Evolutionary conservation across 805 yeast species (phyloP).

Genomic region (Debaryomyces tyrocola): DNA sequence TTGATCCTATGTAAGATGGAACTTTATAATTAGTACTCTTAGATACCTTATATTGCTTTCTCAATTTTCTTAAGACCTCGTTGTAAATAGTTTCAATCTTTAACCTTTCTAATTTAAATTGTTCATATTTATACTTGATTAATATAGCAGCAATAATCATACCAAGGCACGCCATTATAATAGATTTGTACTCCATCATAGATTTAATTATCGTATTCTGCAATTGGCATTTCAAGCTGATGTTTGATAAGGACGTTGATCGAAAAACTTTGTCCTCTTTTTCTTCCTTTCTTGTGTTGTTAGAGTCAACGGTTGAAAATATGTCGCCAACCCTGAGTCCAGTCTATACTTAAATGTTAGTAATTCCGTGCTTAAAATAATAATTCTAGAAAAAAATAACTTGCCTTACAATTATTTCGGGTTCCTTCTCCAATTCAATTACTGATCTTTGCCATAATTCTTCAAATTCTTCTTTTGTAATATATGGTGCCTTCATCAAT

Average conservation of each 20-base stretch:
- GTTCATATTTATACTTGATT: conserved; percentile 34
- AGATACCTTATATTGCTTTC: conserved; percentile 41
- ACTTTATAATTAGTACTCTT: conserved; percentile 28
- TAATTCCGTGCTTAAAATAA: conserved; percentile 4
- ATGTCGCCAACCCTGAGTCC: conserved; percentile 17
- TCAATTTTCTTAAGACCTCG: conserved; percentile 52
- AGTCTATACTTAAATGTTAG: conserved; percentile 24
- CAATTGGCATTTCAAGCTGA: conserved; percentile 56
- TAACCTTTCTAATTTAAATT: conserved; percentile 36
- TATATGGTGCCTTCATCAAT: conserved; percentile 45
- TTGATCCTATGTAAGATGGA: conserved; percentile 58
- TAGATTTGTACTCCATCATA: conserved; percentile 22
- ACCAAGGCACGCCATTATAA: conserved; percentile 11
- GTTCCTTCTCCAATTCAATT: conserved; percentile 59
- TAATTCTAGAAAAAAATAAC: conserved; percentile 32
- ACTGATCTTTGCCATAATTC: conserved; percentile 72
- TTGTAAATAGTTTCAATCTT: conserved; percentile 46
- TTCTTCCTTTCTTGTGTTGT: conserved; percentile 43
- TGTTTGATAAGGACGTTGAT: conserved; percentile 68
- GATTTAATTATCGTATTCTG: conserved; percentile 50
- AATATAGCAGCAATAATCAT: conserved; percentile 20
- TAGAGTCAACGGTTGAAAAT: conserved; percentile 25
- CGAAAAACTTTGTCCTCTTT: conserved; percentile 59
- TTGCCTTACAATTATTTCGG: conserved; percentile 78
- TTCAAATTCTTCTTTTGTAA: conserved; percentile 64